Evolutionary conservation across 1,139 yeast genomes (phyloP).

Genomic region (Suhomyces taliae): DNA sequence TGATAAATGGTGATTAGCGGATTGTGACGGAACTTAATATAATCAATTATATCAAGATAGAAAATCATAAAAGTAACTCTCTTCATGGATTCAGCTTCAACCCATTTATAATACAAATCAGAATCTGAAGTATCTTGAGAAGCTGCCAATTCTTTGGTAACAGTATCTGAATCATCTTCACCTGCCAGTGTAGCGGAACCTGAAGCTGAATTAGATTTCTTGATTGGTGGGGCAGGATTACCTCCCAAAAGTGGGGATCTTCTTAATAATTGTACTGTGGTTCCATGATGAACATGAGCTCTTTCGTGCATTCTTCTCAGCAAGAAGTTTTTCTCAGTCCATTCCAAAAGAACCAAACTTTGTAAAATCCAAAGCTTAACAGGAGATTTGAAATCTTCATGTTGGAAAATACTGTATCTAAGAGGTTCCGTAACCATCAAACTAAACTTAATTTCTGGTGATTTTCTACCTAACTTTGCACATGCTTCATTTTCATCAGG

Average conservation of each 20-base stretch:
- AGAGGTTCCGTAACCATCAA: constrained; percentile 55
- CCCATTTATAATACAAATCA: constrained; percentile 55
- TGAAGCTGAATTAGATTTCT: constrained; percentile 19
- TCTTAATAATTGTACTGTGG: constrained; percentile 69
- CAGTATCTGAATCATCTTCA: constrained; percentile 32
- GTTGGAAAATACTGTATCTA: constrained; percentile 60
- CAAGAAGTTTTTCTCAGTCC: constrained; percentile 65
- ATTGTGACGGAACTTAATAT: constrained; percentile 77
- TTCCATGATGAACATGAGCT: constrained; percentile 75
- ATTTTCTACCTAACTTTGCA: constrained; percentile 16
- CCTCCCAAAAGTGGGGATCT: constrained; percentile 77
- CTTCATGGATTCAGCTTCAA: constrained; percentile 74
- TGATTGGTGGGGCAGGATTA: constrained; percentile 44
- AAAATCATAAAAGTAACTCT: constrained; percentile 79
- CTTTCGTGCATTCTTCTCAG: constrained; percentile 65
- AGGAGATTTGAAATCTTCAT: constrained; percentile 58
- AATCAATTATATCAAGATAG: constrained; percentile 75
- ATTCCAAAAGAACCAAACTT: constrained; percentile 59
- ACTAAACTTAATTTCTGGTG: constrained; percentile 27
- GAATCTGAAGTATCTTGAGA: constrained; percentile 24
- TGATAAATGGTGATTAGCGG: constrained; percentile 70
- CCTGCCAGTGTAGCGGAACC: constrained; percentile 31
- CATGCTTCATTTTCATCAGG: constrained; percentile 14
- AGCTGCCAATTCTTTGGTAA: constrained; percentile 18
- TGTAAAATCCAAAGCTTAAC: constrained; percentile 69